Base-by-base conservation (phyloP, 2,329 filamentous ascomycete genomes). In the Pezicula radicicola region DNA sequence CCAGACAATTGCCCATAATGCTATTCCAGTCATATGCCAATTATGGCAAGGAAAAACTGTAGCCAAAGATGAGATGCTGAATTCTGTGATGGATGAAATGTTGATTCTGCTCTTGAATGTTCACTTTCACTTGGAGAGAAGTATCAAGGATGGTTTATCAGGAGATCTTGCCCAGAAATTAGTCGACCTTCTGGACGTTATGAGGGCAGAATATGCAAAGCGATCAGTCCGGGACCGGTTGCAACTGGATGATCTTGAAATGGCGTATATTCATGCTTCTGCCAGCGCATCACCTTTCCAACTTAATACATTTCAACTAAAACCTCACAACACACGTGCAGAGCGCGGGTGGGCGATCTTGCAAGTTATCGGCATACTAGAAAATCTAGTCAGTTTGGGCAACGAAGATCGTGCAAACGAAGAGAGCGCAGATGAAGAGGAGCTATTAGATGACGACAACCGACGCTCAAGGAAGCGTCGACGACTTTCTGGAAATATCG, bases 201-300 rank as follows among this genome's bases (percentile, higher is more conserved):
- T 99, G n/a, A 87, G 86, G 73, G 72, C 73, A 8, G 93, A 97
- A 62, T 97, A 97, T 68, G 77, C 82, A 4, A 85, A 77, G 57
- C 80, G 91, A 54, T 76, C 83, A 35, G 84, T 88, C 45, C 83
- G 83, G 53, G 85, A 89, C 45, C 81, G 86, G 36, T 75, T 97
- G 10, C 87, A 91, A 57, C 71, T 95, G n/a, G 84, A 89, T 54
- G 89, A 97, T 61, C 66, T 97, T 66, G 76, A 63, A 60, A 66
- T 63, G 63, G 73, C 64, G 65, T 75, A 57, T 52, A 60, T 49
- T 69, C 75, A 60, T 37, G 45, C 52, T 15, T 39, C 36, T 16
- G 41, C n/a, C 16, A 39, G 49, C 48, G 21, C 15, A n/a, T 49
- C 45, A 4, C 58, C 75, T 70, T 59, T 80, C 79, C 49, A 69